Base-by-base conservation (phyloP, 1,284 basidiomycete species). In the Melampsora larici-populina region DNA sequence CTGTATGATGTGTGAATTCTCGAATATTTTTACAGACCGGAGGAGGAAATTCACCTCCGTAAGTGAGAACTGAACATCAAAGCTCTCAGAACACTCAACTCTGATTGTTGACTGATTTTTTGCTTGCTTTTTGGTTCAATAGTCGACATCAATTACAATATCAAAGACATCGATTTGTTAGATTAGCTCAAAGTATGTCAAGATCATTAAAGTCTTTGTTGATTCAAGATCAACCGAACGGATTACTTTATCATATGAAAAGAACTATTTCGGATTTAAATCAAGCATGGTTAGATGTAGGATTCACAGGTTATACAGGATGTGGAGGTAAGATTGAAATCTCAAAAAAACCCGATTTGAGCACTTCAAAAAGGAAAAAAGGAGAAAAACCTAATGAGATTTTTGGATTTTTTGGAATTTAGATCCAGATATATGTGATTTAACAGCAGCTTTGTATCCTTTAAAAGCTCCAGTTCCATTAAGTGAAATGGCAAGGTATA, bases 41-140 rank as follows among this genome's bases (percentile, higher is more conserved):
- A 55, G 74, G 74, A 43, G 74, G 74, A 48, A 77, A 77, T 64
- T 77, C 74, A 21, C 74, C 74, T 24, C 74, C 74, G 74, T 77
- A 21, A 77, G 74, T 77, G 21, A 75, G n/a, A 49, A 31, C 21
- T 55, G 9, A 33, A 36, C n/a, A n/a, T n/a, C n/a, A n/a, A n/a
- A n/a, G n/a, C n/a, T n/a, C n/a, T n/a, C n/a, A n/a, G n/a, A n/a
- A n/a, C n/a, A n/a, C n/a, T n/a, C n/a, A n/a, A 33, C 5, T 5
- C 26, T 13, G 26, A 51, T 40, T 29, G 6, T 60, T 46, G 33
- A 60, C 13, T 40, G 21, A 51, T 29, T 18, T 55, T 24, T 66
- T 48, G 11, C 18, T 48, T 11, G 6, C 11, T 49, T 49, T 64
- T n/a, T 51, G 2, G 26, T 8, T 48, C 1, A 11, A 31, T 33